A percentile compares a stretch with the other conserved stretches of the same genome.
Conservation (phyloP, 148 eudicot species). For the Agrostemma githago region DNA sequence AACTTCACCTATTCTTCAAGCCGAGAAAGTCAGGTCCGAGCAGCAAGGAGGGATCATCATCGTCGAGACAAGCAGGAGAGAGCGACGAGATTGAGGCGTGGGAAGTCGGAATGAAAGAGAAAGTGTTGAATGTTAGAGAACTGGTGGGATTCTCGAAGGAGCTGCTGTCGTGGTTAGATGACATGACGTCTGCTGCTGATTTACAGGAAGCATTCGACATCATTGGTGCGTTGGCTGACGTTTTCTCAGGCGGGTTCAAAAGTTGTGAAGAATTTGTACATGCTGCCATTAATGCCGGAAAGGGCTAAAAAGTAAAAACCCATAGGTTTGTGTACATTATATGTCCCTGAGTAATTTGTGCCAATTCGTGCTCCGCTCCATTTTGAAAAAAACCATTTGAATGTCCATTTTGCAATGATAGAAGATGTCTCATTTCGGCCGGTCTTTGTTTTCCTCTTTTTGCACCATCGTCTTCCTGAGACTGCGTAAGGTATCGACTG, state of each 20-base stretch:
- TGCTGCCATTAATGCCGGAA: conserved; percentile 68
- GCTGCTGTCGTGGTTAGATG: conserved; percentile 76
- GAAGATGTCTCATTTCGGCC: conserved; percentile 14
- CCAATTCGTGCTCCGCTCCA: neutral
- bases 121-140: conserved; percentile 68
- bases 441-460: neutral
- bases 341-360: neutral
- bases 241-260: conserved; percentile 51
- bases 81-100: conserved; percentile 62
- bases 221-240: conserved; percentile 78
- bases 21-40: conserved; percentile 35
- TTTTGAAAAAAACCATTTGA: neutral
- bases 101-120: conserved; percentile 89
- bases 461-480: neutral
- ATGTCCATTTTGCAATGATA: conserved; percentile 1
- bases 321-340: conserved; percentile 1
- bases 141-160: conserved; percentile 84
- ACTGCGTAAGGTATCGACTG: neutral
- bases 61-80: conserved; percentile 36
- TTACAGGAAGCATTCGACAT: conserved; percentile 89
- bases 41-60: conserved; percentile 19
- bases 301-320: conserved; percentile 35
- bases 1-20: conserved; percentile 81
- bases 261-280: conserved; percentile 83
- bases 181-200: conserved; percentile 55